phyloP scores from a whole-genome alignment of 805 yeast species.

The Candida bentonensis region DNA sequence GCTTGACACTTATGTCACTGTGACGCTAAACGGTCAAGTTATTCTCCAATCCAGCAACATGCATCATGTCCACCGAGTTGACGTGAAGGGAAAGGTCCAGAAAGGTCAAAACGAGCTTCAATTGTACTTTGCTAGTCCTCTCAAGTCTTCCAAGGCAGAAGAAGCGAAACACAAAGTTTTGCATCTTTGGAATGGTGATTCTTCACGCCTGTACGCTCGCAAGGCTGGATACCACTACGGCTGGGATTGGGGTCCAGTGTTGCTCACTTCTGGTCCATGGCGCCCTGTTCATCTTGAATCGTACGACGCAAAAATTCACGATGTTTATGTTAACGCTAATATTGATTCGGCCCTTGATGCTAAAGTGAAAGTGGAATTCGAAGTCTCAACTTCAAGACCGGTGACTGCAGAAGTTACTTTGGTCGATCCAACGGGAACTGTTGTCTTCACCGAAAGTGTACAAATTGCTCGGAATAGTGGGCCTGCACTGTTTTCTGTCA shows the following conservation, averaged over 20 bases:
- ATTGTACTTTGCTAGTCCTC: slow-evolving; percentile 28
- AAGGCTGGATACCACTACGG: slow-evolving; percentile 43
- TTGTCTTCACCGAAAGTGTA: not conserved
- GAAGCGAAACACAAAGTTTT: slow-evolving; percentile 21
- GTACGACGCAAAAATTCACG: slow-evolving; percentile 12
- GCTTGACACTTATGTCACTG: slow-evolving; percentile 27
- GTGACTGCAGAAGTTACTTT: not conserved
- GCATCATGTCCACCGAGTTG: slow-evolving; percentile 23
- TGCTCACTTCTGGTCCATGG: slow-evolving; percentile 33
- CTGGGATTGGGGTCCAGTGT: slow-evolving; percentile 42
- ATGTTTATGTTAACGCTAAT: slow-evolving; percentile 9
- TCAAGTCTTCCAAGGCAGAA: slow-evolving; percentile 21
- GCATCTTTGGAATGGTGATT: slow-evolving; percentile 29
- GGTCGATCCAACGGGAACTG: not conserved
- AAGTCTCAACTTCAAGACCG: not conserved
- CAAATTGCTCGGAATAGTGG: no score
- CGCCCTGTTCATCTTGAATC: slow-evolving; percentile 23
- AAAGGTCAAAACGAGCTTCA: slow-evolving; percentile 20
- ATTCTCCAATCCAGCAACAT: slow-evolving; percentile 27
- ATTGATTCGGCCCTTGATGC: slow-evolving; percentile 6
- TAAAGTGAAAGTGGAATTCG: slow-evolving; percentile 1
- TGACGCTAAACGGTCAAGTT: slow-evolving; percentile 23
- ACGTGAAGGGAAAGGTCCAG: slow-evolving; percentile 14
- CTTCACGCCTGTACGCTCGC: slow-evolving; percentile 30
- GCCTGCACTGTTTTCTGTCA: not conserved